Evolutionary conservation across 225 moss, liverwort and hornwort genomes (phyloP), one percentile per base, ranked within the genome.

Genomic region (Lunularia cruciata): DNA sequence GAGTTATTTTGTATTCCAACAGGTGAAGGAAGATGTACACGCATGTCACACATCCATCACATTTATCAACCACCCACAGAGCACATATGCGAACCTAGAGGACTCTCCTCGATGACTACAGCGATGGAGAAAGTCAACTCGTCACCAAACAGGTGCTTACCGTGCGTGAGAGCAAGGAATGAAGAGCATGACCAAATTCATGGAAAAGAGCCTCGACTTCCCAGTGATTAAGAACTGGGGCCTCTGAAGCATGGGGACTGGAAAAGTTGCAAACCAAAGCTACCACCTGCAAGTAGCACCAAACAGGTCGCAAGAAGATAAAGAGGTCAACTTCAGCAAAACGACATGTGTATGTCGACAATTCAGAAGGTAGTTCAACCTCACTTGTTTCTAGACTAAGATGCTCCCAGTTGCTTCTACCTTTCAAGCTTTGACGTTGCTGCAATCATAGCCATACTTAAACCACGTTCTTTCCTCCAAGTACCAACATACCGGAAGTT

Each of bases 191-290:
- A 30, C 93, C 98, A 79, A 93, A 98, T 77, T 98, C 98, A 64
- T 98, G 93, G 40, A 98, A 98, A 28, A 98, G 82, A 68, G 93
- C 89, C 79, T 98, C 98, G 47, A 98, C 93, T 86, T 98, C 98
- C 80, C 90, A 83, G 16, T 98, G 98, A 76, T 93, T 89, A 54
- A 98, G 74, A 55, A 92, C 84, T 52, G 92, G 88, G 70, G 93
- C 83, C 4, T 83, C 76, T 22, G 82, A 83, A 73, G 86, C 85
- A 79, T 78, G 79, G 58, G 93, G 84, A 70, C 79, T 77, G 39
- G 88, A 79, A 73, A 98, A 98, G 76, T 93, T 98, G 85, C 98
- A 98, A 55, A 86, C 89, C 83, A 98, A 80, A 60, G 98, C 89
- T 69, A 98, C 98, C 30, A 98, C 96, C 96, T 96, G 89, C 73